phyloP scores from a whole-genome alignment of 352 stramenopile species.

The Hyaloperonospora arabidopsidis region DNA sequence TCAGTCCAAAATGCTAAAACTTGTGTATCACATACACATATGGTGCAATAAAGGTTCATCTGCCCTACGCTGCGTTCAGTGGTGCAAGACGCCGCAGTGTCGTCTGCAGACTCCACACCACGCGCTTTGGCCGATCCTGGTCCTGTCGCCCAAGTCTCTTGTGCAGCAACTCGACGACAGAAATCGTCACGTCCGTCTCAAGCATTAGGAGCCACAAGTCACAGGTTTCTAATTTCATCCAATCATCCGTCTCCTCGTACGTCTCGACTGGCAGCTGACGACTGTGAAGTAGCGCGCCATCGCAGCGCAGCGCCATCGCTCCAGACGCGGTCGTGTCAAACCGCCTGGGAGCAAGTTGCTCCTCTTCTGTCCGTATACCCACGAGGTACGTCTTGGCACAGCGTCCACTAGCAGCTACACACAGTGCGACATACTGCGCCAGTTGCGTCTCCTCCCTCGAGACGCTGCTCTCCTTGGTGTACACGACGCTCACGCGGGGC shows the following conservation, averaged over 20 bases:
- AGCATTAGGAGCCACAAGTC: conserved; percentile 58
- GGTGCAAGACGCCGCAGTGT: conserved; percentile 47
- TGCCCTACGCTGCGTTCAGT: conserved; percentile 44
- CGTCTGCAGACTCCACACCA: conserved; percentile 60
- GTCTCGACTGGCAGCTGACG: conserved; percentile 11
- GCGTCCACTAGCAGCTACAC: conserved; percentile 38
- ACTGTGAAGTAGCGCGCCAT: conserved; percentile 39
- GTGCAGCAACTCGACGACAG: conserved; percentile 35
- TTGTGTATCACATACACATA: no score
- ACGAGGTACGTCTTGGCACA: conserved; percentile 46
- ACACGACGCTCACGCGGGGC: conserved; percentile 47
- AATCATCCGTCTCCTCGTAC: conserved; percentile 41
- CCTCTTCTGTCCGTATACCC: conserved; percentile 13
- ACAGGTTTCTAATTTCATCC: conserved; percentile 37
- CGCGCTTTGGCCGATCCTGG: conserved; percentile 30
- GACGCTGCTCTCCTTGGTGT: conserved; percentile 36
- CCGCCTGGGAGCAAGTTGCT: not conserved
- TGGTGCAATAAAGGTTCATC: not conserved
- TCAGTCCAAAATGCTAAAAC: not conserved
- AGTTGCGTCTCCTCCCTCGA: conserved; percentile 54
- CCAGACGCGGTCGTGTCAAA: conserved; percentile 1
- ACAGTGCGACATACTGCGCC: conserved; percentile 56
- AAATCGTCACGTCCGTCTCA: conserved; percentile 35
- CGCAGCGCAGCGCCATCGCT: conserved; percentile 31
- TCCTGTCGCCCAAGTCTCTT: conserved; percentile 35